phyloP scores from a whole-genome alignment of 2,329 filamentous ascomycete genomes.

The Fusarium sp. region DNA sequence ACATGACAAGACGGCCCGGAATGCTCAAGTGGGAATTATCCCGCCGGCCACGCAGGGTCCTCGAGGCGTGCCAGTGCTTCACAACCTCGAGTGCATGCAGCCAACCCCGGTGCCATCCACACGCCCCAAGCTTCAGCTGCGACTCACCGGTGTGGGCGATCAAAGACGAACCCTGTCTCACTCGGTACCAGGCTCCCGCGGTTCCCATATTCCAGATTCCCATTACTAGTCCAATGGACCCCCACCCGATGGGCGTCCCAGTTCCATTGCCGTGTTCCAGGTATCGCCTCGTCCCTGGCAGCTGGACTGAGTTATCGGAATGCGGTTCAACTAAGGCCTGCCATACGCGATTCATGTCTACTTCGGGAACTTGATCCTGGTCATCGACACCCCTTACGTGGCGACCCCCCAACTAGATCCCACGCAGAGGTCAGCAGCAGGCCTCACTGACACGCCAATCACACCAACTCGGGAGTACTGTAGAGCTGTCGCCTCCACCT shows the following conservation, averaged over 20 bases:
- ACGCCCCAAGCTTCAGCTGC: conserved; percentile 34
- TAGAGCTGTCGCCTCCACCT: conserved; percentile 17
- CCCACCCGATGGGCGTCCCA: conserved; percentile 36
- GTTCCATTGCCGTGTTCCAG: conserved; percentile 32
- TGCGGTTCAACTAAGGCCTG: conserved; percentile 3
- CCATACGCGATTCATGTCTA: conserved; percentile 7
- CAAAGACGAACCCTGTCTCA: conserved; percentile 25
- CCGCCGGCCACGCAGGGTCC: conserved; percentile 22
- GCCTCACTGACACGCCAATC: conserved; percentile 39
- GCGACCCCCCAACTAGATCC: conserved; percentile 25
- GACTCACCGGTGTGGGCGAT: conserved; percentile 49
- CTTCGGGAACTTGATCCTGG: conserved; percentile 17
- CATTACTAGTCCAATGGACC: conserved; percentile 14
- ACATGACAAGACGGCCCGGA: conserved; percentile 30
- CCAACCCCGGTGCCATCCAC: not conserved
- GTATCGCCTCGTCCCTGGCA: conserved; percentile 37
- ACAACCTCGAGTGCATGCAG: conserved; percentile 11
- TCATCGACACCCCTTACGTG: conserved; percentile 32
- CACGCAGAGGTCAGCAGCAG: conserved; percentile 30
- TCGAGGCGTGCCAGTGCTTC: conserved; percentile 28
- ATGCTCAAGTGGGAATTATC: conserved; percentile 32
- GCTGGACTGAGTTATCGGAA: conserved; percentile 22
- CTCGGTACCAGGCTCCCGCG: conserved; percentile 32
- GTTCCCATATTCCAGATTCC: conserved; percentile 17
- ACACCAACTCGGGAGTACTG: conserved; percentile 18